Percentiles rank a stretch among this genome's conserved stretches.
Conservation (phyloP, 805 yeast species). For the baker's yeast (Saccharomyces cerevisiae) region DNA sequence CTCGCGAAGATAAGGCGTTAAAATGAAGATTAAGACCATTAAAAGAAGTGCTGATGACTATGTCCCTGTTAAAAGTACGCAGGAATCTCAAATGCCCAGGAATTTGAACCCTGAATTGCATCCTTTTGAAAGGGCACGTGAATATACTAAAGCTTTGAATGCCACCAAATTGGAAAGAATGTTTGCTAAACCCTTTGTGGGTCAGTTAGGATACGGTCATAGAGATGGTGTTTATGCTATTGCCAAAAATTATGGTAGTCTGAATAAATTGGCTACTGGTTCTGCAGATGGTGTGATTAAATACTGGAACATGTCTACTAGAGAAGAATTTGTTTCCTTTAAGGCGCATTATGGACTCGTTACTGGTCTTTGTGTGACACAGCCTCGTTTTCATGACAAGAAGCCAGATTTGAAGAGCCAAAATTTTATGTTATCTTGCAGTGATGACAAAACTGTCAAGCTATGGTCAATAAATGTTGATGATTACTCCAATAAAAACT, state of each 20-base stretch:
- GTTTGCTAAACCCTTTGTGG: slow-evolving; percentile 96
- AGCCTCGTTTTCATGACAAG: slow-evolving; percentile 26
- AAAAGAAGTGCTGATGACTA: slow-evolving; percentile 85
- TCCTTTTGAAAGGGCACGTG: slow-evolving; percentile 95
- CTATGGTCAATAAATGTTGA: slow-evolving; percentile 68
- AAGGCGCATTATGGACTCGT: slow-evolving; percentile 89
- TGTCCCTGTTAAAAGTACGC: slow-evolving; percentile 86
- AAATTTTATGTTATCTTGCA: slow-evolving; percentile 63
- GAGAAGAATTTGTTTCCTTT: slow-evolving; percentile 67
- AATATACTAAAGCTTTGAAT: slow-evolving; percentile 86
- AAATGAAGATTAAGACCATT: slow-evolving; percentile 76
- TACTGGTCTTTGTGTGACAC: slow-evolving; percentile 74
- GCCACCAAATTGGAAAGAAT: slow-evolving; percentile 93
- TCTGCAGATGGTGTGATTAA: slow-evolving; percentile 93
- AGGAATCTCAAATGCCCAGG: slow-evolving; percentile 78
- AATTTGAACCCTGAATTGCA: slow-evolving; percentile 90
- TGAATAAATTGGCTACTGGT: slow-evolving; percentile 79
- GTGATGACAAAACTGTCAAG: slow-evolving; percentile 83
- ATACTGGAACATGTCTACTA: slow-evolving; percentile 82
- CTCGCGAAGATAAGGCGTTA: neutral
- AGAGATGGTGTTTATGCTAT: slow-evolving; percentile 86
- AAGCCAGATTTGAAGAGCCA: slow-evolving; percentile 24
- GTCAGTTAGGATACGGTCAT: slow-evolving; percentile 91
- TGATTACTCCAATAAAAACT: slow-evolving; percentile 34
- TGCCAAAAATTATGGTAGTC: slow-evolving; percentile 64